Evolutionary conservation across 2,329 filamentous ascomycete species (phyloP).

Genomic region (Metarhizium sp.): DNA sequence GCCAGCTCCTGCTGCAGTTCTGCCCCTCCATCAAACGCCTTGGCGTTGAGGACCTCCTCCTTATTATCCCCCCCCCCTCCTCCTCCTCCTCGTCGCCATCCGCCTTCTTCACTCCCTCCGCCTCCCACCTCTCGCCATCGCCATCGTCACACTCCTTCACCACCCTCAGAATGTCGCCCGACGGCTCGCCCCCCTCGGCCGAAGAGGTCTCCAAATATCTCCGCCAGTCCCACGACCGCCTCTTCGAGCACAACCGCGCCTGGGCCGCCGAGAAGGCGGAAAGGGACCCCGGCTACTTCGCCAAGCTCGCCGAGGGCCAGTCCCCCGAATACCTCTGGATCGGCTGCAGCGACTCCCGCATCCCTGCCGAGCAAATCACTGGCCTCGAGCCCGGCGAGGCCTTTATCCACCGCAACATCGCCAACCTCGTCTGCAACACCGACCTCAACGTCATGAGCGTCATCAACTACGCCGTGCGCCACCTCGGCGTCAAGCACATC

Average conservation of each 20-base stretch:
- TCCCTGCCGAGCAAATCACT: slow-evolving; percentile 83
- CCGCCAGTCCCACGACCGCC: slow-evolving; percentile 52
- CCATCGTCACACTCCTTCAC: background rate
- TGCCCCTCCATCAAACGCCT: background rate
- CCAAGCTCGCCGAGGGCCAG: slow-evolving; percentile 54
- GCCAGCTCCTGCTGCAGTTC: slow-evolving; percentile 5
- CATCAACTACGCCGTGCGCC: slow-evolving; percentile 76
- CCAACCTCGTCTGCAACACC: slow-evolving; percentile 72
- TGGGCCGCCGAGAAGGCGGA: slow-evolving; percentile 53
- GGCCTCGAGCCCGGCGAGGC: slow-evolving; percentile 80
- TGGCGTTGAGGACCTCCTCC: background rate
- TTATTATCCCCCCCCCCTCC: background rate
- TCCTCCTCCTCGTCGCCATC: background rate
- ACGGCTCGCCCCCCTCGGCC: background rate
- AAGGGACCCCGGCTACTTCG: slow-evolving; percentile 57
- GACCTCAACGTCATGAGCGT: slow-evolving; percentile 76
- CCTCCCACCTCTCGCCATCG: background rate
- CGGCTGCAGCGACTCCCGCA: slow-evolving; percentile 82
- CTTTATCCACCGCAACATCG: slow-evolving; percentile 92
- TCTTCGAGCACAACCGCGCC: slow-evolving; percentile 59
- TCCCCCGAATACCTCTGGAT: slow-evolving; percentile 73
- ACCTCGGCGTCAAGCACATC: slow-evolving; percentile 74
- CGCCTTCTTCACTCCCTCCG: background rate
- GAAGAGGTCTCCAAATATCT: slow-evolving; percentile 34
- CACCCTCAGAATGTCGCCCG: slow-evolving; percentile 3